Base-by-base conservation (phyloP, 345 rosid species). In the Melaleuca alternifolia region DNA sequence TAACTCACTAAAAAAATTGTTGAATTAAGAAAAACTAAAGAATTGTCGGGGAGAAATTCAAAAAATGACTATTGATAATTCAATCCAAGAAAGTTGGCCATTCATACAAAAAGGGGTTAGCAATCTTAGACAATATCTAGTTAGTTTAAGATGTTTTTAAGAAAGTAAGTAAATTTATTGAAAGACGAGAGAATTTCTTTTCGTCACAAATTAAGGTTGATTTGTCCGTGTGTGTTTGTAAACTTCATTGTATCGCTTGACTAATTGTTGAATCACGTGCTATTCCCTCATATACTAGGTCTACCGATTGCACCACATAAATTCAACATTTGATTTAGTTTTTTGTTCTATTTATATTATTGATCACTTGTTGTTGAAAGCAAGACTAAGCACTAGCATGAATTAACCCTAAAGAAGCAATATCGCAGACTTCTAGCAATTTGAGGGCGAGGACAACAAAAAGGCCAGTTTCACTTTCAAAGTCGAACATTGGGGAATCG, bases 221-320 rank as follows among this genome's bases (percentile, higher is more conserved):
- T 16, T 65, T 62, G 21, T 65, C 11, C 11, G 9, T 30, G 23
- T 15, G 0, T 33, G 12, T 2, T 0, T 16, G 20, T 8, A 65
- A 65, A 7, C 9, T 65, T 2, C 1, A 0, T 65, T 30, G 41
- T 33, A 30, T 65, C 6, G 12, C 5, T 62, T 65, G 3, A 65
- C 28, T 3, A 28, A 14, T 15, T 28, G 9, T 8, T 30, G 44
- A 65, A 65, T 65, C 11, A 16, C 0, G 12, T 33, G 10, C 8
- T 16, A 8, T 65, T 65, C 46, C 30, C 21, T 16, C 6, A 30
- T 30, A 11, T 23, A 65, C 3, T 7, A 0, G 1, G 6, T 65
- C 41, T 65, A 3, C 0, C 9, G 0, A 16, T 18, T 11, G 16
- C 5, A 16, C 11, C 0, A 1, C 46, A 4, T 65, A 65, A 65